These are phyloP conservation scores for Pouteria campechiana DNA, from an alignment of 179 eudicot genomes.

Conservation along the genomic window DNA sequence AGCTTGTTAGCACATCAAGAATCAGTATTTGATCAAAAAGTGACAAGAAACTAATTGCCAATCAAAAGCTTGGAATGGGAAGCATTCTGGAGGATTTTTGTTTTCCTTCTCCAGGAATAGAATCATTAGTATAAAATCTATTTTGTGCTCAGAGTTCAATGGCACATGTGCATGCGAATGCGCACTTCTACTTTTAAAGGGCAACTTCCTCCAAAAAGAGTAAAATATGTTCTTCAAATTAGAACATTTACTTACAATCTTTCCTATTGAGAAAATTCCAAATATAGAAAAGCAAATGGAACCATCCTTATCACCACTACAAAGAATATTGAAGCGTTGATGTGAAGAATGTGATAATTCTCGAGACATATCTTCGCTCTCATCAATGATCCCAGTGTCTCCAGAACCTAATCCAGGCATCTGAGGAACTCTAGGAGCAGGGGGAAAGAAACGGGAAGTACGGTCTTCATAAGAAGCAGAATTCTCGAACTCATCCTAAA, in stretches of 20 bases:
- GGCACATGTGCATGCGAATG: not conserved
- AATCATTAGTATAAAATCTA: too few species aligned
- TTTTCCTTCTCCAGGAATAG: too few species aligned
- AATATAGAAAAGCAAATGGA: conserved; percentile 82
- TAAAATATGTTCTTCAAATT: too few species aligned
- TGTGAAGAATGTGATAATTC: conserved; percentile 64
- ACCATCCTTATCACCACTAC: conserved; percentile 89
- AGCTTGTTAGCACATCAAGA: too few species aligned
- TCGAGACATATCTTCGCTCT: conserved; percentile 54
- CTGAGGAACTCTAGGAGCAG: conserved; percentile 85
- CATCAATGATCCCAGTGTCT: conserved; percentile 75
- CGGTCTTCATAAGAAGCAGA: conserved; percentile 73
- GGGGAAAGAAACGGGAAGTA: conserved; percentile 87
- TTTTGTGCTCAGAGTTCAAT: too few species aligned
- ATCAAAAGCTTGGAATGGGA: too few species aligned
- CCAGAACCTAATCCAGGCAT: conserved; percentile 78
- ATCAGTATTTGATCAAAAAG: too few species aligned
- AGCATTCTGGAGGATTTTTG: too few species aligned
- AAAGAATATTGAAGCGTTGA: conserved; percentile 76
- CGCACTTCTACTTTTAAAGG: too few species aligned
- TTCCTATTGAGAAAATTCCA: conserved; percentile 92
- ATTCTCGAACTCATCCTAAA: conserved; percentile 36
- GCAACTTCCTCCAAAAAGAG: too few species aligned
- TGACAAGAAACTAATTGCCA: too few species aligned
- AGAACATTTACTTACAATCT: conserved; percentile 64